Evolutionary conservation across 2,329 filamentous ascomycete genomes (phyloP), one percentile per base, ranked within the genome.

Genomic region (Fusarium pseudoanthophilum): DNA sequence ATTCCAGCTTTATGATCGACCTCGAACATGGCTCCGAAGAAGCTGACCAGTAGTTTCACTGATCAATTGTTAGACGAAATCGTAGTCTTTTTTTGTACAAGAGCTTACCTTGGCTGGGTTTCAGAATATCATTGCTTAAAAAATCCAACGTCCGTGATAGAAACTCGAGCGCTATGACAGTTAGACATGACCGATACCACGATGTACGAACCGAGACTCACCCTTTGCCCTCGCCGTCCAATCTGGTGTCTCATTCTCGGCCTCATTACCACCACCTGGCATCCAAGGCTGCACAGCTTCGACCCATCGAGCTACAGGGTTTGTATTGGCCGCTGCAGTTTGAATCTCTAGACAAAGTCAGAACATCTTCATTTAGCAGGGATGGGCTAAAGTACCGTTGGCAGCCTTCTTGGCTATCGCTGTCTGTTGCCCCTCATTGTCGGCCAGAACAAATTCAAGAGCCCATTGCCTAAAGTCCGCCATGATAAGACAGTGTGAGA

Each of bases 1-100:
- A 90, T 85, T 45, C 88, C 88, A n/a, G 87, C 88, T 75, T 88
- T 88, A 79, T 89, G 87, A 71, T 90, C 88, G 60, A 87, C 85
- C 5, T 86, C 86, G 71, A 90, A 90, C 83, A 90, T 88, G 65
- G 87, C 85, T 20, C 86, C 85, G 64, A 90, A 90, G 80, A 90
- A 90, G 40, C 82, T 81, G 32, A 89, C 81, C 14, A 88, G 77
- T 1, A 88, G 78, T 56, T 85, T 84, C 37, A 87, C 82, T 84
- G 55, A 16, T 15, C 7, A 15, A 11, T n/a, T 52, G 46, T 79
- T 36, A 78, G 65, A 36, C 16, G 1, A n/a, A 16, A 30, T 24
- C 11, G 24, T 18, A 28, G 32, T 16, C 20, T 8, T 26, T n/a
- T 45, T 26, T 24, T 34, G 39, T 24, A 49, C 37, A 16, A 7